Evolutionary conservation across 441 rosid species (phyloP).

Genomic region (Theobroma grandiflorum): DNA sequence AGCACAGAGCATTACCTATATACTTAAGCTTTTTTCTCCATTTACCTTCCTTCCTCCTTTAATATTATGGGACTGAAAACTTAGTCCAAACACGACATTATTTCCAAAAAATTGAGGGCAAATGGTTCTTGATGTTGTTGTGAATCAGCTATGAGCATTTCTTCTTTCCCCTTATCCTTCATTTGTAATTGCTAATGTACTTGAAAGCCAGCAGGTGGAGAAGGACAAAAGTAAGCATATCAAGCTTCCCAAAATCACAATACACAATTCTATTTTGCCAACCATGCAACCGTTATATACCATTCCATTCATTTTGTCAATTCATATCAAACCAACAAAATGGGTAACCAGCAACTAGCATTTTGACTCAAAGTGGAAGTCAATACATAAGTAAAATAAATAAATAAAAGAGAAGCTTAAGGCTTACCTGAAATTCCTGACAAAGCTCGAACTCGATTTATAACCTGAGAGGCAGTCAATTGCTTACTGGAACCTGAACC

Average conservation of each 20-base stretch:
- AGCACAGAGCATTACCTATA: neutral
- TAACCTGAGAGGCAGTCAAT: constrained; percentile 55
- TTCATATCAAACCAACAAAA: neutral
- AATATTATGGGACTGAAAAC: neutral
- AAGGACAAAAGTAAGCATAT: neutral
- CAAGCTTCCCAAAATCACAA: neutral
- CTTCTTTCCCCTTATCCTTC: neutral
- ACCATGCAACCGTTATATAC: neutral
- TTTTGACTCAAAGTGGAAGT: neutral
- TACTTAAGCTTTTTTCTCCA: neutral
- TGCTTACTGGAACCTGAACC: constrained; percentile 76
- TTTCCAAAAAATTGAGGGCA: neutral
- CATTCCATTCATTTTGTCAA: neutral
- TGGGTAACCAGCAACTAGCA: neutral
- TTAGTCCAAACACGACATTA: neutral
- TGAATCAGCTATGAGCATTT: neutral
- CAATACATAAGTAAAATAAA: neutral
- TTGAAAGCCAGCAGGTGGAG: neutral
- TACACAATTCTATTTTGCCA: neutral
- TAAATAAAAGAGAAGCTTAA: constrained; percentile 7
- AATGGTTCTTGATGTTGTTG: neutral
- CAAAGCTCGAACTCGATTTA: constrained; percentile 60
- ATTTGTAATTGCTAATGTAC: neutral
- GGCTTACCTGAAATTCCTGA: constrained; percentile 72
- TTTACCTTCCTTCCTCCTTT: neutral